Evolutionary conservation across 768 basidiomycete species (phyloP), one percentile per base, ranked within the genome.

Genomic region (button mushroom (Agaricus bisporus)): DNA sequence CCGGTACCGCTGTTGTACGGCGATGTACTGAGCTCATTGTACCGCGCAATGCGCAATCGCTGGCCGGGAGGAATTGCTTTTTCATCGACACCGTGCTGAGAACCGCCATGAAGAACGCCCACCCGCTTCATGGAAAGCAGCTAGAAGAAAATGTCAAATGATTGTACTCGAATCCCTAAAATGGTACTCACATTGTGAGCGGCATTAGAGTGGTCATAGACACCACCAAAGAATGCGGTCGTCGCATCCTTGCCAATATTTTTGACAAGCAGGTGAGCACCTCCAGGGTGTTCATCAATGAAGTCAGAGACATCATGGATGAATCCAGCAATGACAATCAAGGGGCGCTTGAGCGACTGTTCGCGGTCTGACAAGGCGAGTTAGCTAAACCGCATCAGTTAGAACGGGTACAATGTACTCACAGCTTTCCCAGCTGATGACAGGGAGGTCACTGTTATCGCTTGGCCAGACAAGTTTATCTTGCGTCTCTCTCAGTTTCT

Each of bases 201-300:
- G 42, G 89, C 88, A 64, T 92, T 92, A 28, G 87, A 90, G 63
- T 92, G 91, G 59, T 89, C 88, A 63, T 91, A 91, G 0, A 93
- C 86, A 55, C 88, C 90, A 57, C 94, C 94, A 62, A 95, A 94
- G 78, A 95, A 97, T 5, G 93, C 92, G 0, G 91, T 90, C 3
- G 92, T 92, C 2, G 89, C 93, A 62, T 95, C 94, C 66, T 82
- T 89, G 53, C 94, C 94, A 60, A 94, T 88, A 67, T 86, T 79
- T 68, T 89, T 88, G 60, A 83, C 80, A 55, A 98, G 72, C 25
- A 92, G 71, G 63, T 94, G 90, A 3, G 85, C 82, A 12, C 94
- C 94, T 59, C 94, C 93, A 3, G 94, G 94, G 65, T 97, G 93
- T 58, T 95, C 91, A 41, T 93, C 88, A 54, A 88, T 78, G 73